Conservation (phyloP, 176 grass and related monocot species). For the Hordeum vulgare region DNA sequence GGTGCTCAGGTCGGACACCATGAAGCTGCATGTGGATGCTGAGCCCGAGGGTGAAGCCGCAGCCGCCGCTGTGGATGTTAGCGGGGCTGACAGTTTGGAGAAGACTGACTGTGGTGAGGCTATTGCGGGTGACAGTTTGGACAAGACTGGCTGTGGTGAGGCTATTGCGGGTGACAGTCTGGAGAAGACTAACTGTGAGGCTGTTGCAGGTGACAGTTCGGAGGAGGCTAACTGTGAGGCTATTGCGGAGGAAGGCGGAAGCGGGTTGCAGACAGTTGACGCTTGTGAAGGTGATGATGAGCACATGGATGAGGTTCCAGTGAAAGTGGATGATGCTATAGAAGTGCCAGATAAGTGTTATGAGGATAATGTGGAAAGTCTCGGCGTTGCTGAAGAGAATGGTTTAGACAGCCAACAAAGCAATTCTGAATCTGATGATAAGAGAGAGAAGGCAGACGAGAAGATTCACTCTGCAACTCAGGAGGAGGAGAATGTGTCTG, state of each 20-base stretch:
- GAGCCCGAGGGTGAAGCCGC: background rate
- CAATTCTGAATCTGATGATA: conserved; percentile 4
- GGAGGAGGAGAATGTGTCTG: conserved; percentile 7
- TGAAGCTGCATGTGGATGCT: conserved; percentile 27
- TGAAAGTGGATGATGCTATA: background rate
- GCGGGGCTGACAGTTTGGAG: background rate
- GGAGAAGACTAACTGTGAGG: no score
- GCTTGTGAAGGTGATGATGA: conserved; percentile 25
- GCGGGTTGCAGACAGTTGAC: background rate
- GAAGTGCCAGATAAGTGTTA: conserved; percentile 13
- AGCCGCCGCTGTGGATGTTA: background rate
- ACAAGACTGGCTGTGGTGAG: no score
- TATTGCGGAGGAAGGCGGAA: conserved; percentile 1
- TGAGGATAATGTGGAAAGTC: background rate
- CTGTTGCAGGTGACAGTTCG: background rate
- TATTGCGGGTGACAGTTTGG: background rate
- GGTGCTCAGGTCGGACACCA: conserved; percentile 40
- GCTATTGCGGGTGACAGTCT: no score
- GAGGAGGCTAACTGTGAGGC: background rate
- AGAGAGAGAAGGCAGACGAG: background rate
- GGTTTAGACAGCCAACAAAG: conserved; percentile 1
- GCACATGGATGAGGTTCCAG: background rate
- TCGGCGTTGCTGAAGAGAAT: conserved; percentile 5
- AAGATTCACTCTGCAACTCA: conserved; percentile 3
- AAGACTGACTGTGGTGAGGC: background rate